phyloP scores from a whole-genome alignment of 202 grass and related monocot genomes.

The Carex sylvatica region DNA sequence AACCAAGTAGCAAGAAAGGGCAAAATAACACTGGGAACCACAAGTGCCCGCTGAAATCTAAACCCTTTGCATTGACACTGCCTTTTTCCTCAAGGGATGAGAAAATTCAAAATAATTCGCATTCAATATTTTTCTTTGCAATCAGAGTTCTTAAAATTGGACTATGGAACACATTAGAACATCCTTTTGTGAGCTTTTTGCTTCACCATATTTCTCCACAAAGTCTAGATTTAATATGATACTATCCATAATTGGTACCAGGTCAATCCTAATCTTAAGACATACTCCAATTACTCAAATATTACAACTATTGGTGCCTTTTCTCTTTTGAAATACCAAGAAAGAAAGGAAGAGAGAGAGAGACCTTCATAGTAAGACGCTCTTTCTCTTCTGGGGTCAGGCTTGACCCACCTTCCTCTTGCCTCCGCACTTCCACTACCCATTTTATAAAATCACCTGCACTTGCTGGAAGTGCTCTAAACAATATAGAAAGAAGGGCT shows the following conservation, averaged over 20 bases:
- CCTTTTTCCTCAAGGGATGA: background rate
- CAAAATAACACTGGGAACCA: background rate
- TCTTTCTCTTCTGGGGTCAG: constrained; percentile 70
- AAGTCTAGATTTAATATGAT: background rate
- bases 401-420: constrained; percentile 52
- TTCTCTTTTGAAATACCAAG: background rate
- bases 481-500: constrained; percentile 42
- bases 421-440: constrained; percentile 76
- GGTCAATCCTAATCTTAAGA: background rate
- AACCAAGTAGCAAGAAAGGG: background rate
- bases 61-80: background rate
- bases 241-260: background rate
- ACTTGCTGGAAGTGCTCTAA: constrained; percentile 54
- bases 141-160: background rate
- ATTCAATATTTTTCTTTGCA: background rate
- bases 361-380: constrained; percentile 56
- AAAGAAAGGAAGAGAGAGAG: constrained; percentile 12
- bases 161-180: background rate
- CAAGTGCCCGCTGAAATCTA: background rate
- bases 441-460: constrained; percentile 84
- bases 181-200: constrained; percentile 10
- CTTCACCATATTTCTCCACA: background rate
- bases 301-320: background rate
- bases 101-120: background rate
- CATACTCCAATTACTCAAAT: background rate